phyloP scores from a whole-genome alignment of 108 stramenopile genomes.

The Thalassiosira profunda region DNA sequence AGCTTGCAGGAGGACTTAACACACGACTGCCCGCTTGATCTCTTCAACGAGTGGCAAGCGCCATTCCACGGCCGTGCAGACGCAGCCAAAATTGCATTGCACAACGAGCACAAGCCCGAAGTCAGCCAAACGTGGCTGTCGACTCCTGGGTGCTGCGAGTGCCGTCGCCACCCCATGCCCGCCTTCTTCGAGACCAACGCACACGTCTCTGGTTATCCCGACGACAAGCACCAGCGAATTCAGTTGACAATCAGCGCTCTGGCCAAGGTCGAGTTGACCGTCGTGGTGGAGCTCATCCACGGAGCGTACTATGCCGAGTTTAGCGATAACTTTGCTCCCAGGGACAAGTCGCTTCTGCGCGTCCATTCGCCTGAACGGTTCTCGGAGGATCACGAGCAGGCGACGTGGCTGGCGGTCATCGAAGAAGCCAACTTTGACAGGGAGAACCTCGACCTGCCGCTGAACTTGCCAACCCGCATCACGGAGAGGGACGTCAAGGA shows the following conservation, averaged over 20 bases:
- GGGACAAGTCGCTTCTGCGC: conserved; percentile 50
- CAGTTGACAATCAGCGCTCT: conserved; percentile 71
- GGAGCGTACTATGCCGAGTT: conserved; percentile 82
- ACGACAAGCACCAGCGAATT: conserved; percentile 79
- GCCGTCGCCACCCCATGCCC: conserved; percentile 55
- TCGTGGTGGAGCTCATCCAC: conserved; percentile 77
- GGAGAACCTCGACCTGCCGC: conserved; percentile 62
- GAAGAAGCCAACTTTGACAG: conserved; percentile 50
- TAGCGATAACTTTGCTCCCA: conserved; percentile 41
- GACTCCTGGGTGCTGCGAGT: conserved; percentile 76
- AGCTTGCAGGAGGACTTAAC: conserved; percentile 31
- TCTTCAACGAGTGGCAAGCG: conserved; percentile 38
- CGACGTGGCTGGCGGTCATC: conserved; percentile 66
- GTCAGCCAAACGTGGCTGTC: conserved; percentile 28
- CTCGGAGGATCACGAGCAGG: conserved; percentile 9
- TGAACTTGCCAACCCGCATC: conserved; percentile 67
- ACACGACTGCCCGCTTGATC: conserved; percentile 32
- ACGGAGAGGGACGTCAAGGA: background rate
- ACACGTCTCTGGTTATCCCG: conserved; percentile 54
- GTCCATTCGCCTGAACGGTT: conserved; percentile 63
- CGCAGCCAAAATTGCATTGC: background rate
- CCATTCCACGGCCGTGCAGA: background rate
- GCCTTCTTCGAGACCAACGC: conserved; percentile 36
- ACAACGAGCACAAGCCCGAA: conserved; percentile 24
- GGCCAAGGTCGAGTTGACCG: conserved; percentile 56